Base-by-base conservation (phyloP, 164 flowering plant genomes). In the Amborella trichopoda region DNA sequence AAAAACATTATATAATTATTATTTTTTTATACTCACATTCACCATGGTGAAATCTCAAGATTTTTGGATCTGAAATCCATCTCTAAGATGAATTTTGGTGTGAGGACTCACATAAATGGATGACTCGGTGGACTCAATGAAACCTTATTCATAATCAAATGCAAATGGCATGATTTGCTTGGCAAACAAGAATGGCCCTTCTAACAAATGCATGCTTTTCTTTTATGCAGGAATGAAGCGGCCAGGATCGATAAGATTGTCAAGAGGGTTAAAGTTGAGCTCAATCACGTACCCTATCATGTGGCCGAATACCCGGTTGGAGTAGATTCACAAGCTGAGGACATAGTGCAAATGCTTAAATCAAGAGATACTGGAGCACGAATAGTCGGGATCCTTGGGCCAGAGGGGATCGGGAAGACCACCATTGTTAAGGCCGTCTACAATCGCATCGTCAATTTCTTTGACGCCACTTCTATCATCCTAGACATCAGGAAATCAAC, bases 371-470 rank as follows among this genome's bases (percentile, higher is more conserved):
- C 16, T 10, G 41, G 19, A n/a, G 41, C 19, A 3, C 16, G 41
- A 5, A 37, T 37, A 21, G 41, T 37, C 8, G 41, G 19, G 19
- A 37, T 37, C 9, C 41, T n/a, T 37, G 41, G 41, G 6, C 16
- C 2, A 14, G 2, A 37, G n/a, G 41, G 41, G n/a, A 37, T 37
- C n/a, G 41, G 41, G n/a, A 37, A 37, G 41, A 37, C 41, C 19
- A 37, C 41, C 19, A 18, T 37, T 2, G 41, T 21, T 6, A 37
- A 37, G 41, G 41, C 3, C 3, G 19, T 37, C 41, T 37, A 37
- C 41, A 37, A 37, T 37, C 1, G 19, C 16, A 37, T 37, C 9
- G 16, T 37, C 19, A 6, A 2, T 21, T n/a, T n/a, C 19, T 37
- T 37, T 37, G 41, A 37, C 19, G 41, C 41, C 6, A n/a, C 3